phyloP scores from a whole-genome alignment of 768 basidiomycete genomes.

The Boletus rex-veris region DNA sequence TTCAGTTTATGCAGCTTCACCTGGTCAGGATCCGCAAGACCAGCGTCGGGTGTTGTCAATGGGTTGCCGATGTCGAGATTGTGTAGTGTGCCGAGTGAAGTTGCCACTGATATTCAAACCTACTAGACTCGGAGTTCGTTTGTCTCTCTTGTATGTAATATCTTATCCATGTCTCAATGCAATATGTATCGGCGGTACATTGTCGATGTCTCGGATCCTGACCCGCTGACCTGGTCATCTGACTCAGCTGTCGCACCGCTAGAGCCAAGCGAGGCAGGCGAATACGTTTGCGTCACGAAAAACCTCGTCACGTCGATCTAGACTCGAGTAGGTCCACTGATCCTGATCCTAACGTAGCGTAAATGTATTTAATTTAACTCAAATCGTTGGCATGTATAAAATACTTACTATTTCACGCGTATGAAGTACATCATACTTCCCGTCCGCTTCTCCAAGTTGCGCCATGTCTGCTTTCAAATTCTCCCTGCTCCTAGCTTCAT shows the following conservation, averaged over 20 bases:
- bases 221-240: background rate
- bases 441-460: background rate
- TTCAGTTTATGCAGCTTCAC: conserved; percentile 8
- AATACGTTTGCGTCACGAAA: background rate
- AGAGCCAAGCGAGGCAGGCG: background rate
- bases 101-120: no score
- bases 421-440: no score
- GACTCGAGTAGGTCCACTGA: background rate
- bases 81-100: background rate
- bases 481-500: conserved; percentile 5
- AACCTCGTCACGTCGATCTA: background rate
- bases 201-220: no score
- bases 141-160: background rate
- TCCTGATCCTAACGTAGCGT: no score
- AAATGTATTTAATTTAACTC: background rate
- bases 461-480: conserved; percentile 11
- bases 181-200: no score
- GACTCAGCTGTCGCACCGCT: background rate
- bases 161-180: background rate
- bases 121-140: background rate
- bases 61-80: conserved; percentile 13
- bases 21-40: conserved; percentile 2
- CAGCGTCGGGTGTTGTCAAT: background rate
- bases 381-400: background rate
- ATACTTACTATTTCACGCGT: no score